phyloP scores from a whole-genome alignment of 2,329 filamentous ascomycete genomes.

The Metarhizium album region DNA sequence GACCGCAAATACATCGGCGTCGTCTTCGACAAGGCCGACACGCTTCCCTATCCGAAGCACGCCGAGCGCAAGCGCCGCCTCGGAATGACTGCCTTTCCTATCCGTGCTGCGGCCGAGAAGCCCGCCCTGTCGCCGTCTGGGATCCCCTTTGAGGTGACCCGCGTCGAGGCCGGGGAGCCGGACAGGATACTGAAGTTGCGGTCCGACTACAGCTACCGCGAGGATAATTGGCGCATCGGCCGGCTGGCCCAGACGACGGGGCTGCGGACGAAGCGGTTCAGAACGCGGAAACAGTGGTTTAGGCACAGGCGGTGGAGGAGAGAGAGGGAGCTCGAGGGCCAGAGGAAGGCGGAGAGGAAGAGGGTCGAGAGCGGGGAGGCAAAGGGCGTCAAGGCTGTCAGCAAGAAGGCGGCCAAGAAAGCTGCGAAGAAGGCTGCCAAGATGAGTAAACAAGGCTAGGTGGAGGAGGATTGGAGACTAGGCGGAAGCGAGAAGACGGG shows the following conservation, averaged over 20 bases:
- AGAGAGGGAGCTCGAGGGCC: slow-evolving; percentile 30
- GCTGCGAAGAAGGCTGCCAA: slow-evolving; percentile 25
- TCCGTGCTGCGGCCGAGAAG: slow-evolving; percentile 26
- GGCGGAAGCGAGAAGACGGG: neutral
- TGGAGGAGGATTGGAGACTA: neutral
- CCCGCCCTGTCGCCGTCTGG: slow-evolving; percentile 37
- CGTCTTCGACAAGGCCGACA: slow-evolving; percentile 71
- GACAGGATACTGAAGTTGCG: slow-evolving; percentile 39
- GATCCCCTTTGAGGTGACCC: slow-evolving; percentile 36
- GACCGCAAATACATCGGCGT: slow-evolving; percentile 92
- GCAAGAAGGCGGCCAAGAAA: slow-evolving; percentile 26
- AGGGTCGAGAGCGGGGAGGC: slow-evolving; percentile 22
- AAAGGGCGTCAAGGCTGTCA: slow-evolving; percentile 19
- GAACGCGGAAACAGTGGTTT: slow-evolving; percentile 39
- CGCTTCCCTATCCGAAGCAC: slow-evolving; percentile 65
- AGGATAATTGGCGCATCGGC: slow-evolving; percentile 50
- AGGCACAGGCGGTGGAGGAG: slow-evolving; percentile 31
- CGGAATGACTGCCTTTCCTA: slow-evolving; percentile 52
- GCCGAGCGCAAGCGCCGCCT: slow-evolving; percentile 65
- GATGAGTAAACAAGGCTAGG: slow-evolving; percentile 18
- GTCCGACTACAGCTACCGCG: slow-evolving; percentile 46
- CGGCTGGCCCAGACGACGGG: slow-evolving; percentile 41
- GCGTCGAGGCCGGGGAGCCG: slow-evolving; percentile 29
- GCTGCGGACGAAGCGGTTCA: slow-evolving; percentile 37
- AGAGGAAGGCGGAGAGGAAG: slow-evolving; percentile 27